Evolutionary conservation across 1,139 yeast species (phyloP), one percentile per base, ranked within the genome.

Genomic region (Geotrichum cucujoidarum): DNA sequence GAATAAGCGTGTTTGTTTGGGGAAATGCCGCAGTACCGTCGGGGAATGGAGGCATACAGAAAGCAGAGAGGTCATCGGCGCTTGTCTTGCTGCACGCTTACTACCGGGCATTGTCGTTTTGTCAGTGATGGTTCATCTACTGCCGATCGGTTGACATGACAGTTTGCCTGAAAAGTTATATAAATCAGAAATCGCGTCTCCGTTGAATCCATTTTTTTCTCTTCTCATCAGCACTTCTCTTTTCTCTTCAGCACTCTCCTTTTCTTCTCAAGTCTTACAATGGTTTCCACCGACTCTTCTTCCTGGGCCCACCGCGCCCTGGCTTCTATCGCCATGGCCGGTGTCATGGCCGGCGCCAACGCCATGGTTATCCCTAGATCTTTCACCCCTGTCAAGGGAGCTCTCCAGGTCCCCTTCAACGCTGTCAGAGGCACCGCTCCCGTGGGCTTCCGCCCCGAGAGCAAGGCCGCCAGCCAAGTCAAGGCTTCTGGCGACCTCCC

Each of bases 171-270:
- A 24, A 24, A 10, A 24, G 27, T 24, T 24, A 24, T 24, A 6
- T 75, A 69, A 57, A 40, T 63, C 0, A 81, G 81, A 0, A 3
- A 27, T 40, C 13, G 10, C 14, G 17, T 2, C 36, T 16, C 14
- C 5, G 18, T 10, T n/a, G 33, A 27, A 5, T 1, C 20, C 2
- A 5, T 10, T 5, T 30, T 25, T n/a, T n/a, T 7, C 2, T 4
- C 7, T n/a, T 4, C 4, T 16, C 11, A 31, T 3, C 10, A 13
- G 7, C 10, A 5, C 24, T 13, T 7, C 2, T 40, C 48, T 14
- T 8, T 16, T n/a, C 10, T 14, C 7, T 40, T 45, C 27, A 2
- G 8, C 2, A 20, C 40, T 45, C 17, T 16, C 24, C 16, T 45
- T 2, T n/a, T 22, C 17, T 14, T 16, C 11, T 14, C 16, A 10